Base-by-base conservation (phyloP, 345 rosid species). In the Moringa oleifera region DNA sequence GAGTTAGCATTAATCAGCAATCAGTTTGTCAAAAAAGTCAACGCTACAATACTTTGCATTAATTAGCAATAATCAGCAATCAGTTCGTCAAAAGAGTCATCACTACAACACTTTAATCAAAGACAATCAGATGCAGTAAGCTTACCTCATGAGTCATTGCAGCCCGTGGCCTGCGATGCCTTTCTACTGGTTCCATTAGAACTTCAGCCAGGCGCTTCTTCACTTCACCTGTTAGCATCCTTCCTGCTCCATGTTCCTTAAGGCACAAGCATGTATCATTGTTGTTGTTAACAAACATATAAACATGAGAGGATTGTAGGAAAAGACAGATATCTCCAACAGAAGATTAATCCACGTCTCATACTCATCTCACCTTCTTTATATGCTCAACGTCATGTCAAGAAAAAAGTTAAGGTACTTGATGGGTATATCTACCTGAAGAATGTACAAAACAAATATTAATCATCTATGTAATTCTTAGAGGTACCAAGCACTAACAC, bases 171-270 rank as follows among this genome's bases (percentile, higher is more conserved):
- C 54, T 71, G 1, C 75, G 85, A 65, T 90, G 99, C 68, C 96
- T 86, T 66, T 90, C 92, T 20, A 90, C 99, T 46, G 86, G 21
- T 73, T 78, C 90, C n/a, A 87, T 81, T 78, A 90, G 75, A 19
- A 86, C 90, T 59, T 80, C 78, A 50, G 67, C 76, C 8, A 94
- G 96, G 18, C 81, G 69, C 56, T 84, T 76, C 79, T 90, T 94
- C 70, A 94, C 96, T 63, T 90, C 92, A 55, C 87, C 89, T 0
- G 96, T 85, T 59, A 83, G 75, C 97, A 94, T 88, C 67, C 85
- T 74, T 31, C 99, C 99, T 0, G 83, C 81, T 62, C 89, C 93
- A 68, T 92, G 83, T 54, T 90, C 98, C 98, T 88, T n/a, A n/a
- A 57, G 18, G 18, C 11, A 22, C 24, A 47, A 57, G 23, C 18